These are phyloP conservation scores for Myxozyma nipponensis DNA, from an alignment of 805 yeast genomes.

Conservation along the genomic window DNA sequence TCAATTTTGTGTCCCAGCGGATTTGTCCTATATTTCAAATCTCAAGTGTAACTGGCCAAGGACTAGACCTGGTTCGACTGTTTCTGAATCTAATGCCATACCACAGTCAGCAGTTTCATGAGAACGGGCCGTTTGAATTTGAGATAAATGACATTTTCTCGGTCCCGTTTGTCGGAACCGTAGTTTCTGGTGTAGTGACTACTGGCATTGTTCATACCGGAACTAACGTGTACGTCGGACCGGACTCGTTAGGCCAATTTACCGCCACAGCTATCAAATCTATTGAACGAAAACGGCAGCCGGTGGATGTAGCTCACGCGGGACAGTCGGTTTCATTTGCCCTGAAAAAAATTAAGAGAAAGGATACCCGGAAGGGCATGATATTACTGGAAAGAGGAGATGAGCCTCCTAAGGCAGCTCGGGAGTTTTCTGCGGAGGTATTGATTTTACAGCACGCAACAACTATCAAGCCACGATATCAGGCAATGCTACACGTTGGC, in stretches of 20 bases:
- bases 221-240: conserved; percentile 25
- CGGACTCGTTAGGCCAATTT: conserved; percentile 28
- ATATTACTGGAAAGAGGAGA: conserved; percentile 14
- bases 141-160: conserved; percentile 28
- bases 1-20: conserved; percentile 25
- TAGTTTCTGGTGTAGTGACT: conserved; percentile 25
- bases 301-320: conserved; percentile 24
- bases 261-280: conserved; percentile 17
- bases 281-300: conserved; percentile 27
- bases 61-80: conserved; percentile 24
- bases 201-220: conserved; percentile 23
- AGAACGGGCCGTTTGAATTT: conserved; percentile 19
- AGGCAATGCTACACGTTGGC: conserved; percentile 29
- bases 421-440: conserved; percentile 28
- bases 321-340: conserved; percentile 29
- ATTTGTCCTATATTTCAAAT: conserved; percentile 27
- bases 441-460: conserved; percentile 28
- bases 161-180: conserved; percentile 29
- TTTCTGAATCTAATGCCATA: conserved; percentile 24
- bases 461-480: conserved; percentile 25
- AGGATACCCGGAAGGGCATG: conserved; percentile 29
- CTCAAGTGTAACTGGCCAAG: conserved; percentile 27
- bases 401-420: conserved; percentile 18
- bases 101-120: conserved; percentile 21
- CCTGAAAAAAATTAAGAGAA: conserved; percentile 20